phyloP scores from a whole-genome alignment of 257 asterid species.

The Scutellaria minor region DNA sequence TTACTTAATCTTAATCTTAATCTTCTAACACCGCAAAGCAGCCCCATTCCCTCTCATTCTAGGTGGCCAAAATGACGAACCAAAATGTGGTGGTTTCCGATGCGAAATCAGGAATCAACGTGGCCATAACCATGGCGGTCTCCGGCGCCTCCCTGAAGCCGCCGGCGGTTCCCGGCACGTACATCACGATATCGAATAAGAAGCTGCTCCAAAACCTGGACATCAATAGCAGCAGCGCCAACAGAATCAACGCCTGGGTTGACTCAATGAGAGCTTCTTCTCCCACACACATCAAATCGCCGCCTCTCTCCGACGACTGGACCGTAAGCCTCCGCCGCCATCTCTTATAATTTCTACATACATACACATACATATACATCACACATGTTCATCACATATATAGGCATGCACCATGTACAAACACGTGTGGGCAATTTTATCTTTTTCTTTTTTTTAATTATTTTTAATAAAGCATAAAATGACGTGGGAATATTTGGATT shows the following conservation, averaged over 20 bases:
- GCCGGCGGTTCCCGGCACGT: conserved; percentile 71
- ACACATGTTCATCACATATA: background rate
- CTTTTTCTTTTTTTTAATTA: background rate
- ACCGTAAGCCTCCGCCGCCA: conserved; percentile 45
- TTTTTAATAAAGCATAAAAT: background rate
- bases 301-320: conserved; percentile 62
- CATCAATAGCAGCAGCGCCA: conserved; percentile 40
- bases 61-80: conserved; percentile 45
- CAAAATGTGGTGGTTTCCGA: conserved; percentile 76
- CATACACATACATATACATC: background rate
- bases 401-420: background rate
- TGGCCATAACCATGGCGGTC: conserved; percentile 60
- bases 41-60: conserved; percentile 2
- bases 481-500: conserved; percentile 27
- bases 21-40: background rate
- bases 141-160: conserved; percentile 48
- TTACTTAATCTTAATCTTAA: background rate
- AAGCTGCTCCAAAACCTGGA: conserved; percentile 67
- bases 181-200: conserved; percentile 68
- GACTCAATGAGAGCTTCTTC: conserved; percentile 98
- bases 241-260: conserved; percentile 75
- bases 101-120: conserved; percentile 45
- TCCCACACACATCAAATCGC: conserved; percentile 72
- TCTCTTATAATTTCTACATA: too few species aligned
- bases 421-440: conserved; percentile 21